Base-by-base conservation (phyloP, 1,139 yeast species). In the Magnusiomyces starmeri region DNA sequence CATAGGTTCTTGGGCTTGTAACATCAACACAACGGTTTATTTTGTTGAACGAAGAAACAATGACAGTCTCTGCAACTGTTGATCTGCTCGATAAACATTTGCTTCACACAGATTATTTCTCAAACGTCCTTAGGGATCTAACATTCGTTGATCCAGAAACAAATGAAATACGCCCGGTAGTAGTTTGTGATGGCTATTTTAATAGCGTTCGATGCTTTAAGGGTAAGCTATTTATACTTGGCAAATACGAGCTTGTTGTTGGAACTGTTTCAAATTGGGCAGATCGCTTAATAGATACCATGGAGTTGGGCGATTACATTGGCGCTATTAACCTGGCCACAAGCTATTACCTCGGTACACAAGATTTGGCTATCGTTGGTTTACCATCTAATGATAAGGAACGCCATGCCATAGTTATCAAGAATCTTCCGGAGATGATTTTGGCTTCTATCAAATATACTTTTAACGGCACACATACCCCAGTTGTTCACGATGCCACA, bases 211-310 rank as follows among this genome's bases (percentile, higher is more conserved):
- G 62, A 41, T 62, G 72, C 0, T 72, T 69, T 56, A 77, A 74
- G 55, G 74, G 77, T 1, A 71, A 76, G 32, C 45, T 81, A 0
- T 77, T 79, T 59, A 52, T 79, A 2, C 59, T 81, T 51, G 83
- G 82, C 1, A 69, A 70, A 43, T 74, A 70, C 55, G 80, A 75
- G 52, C 61, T 81, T 35, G 70, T 69, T 4, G 72, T 81, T 14
- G 94, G 90, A 0, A 70, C 80, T 16, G 67, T 81, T 14, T 72
- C 81, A 4, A 82, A 78, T 59, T 87, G 96, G 96, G 88, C 89
- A 0, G 94, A 85, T 60, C 70, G 77, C 22, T 64, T 82, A 16
- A 69, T 74, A 52, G 75, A 70, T 14, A 65, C 79, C 14, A 70
- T 86, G 56, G 70, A 77, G 9, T 59, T 66, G 4, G 78, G 77